These are phyloP conservation scores for Platismatia glauca DNA, from an alignment of 495 filamentous ascomycete genomes.

Conservation along the genomic window DNA sequence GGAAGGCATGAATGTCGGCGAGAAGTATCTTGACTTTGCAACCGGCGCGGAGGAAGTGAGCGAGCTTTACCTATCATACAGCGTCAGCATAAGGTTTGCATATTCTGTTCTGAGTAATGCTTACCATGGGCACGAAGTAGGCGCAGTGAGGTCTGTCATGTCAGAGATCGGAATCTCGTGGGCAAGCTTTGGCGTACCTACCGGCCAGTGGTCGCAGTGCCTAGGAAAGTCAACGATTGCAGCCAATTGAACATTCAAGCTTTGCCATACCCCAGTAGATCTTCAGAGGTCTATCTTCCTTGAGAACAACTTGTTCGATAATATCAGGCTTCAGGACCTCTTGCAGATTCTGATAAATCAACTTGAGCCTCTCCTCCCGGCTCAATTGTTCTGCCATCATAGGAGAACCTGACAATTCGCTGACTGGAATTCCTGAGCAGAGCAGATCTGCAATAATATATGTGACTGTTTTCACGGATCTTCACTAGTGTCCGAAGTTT, in stretches of 20 bases:
- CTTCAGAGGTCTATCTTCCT: conserved; percentile 57
- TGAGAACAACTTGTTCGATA: conserved; percentile 62
- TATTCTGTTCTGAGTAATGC: background rate
- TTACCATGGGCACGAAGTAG: conserved; percentile 72
- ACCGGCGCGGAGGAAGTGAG: conserved; percentile 75
- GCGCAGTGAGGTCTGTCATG: conserved; percentile 56
- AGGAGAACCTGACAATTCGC: background rate
- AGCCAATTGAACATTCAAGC: background rate
- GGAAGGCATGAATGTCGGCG: conserved; percentile 55
- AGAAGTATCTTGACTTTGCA: conserved; percentile 75
- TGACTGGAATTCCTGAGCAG: no score
- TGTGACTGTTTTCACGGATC: background rate
- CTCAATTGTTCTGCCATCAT: conserved; percentile 27
- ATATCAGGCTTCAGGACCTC: conserved; percentile 84
- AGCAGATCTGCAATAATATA: no score
- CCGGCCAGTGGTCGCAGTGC: conserved; percentile 69
- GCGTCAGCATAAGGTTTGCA: background rate
- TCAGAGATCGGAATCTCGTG: background rate
- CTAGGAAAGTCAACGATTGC: conserved; percentile 28
- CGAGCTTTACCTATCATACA: conserved; percentile 53
- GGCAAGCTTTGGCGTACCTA: background rate
- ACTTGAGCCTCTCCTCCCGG: conserved; percentile 43
- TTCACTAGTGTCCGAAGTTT: background rate
- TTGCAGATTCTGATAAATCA: conserved; percentile 73
- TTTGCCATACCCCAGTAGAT: conserved; percentile 71